A percentile compares a stretch with the other conserved stretches of the same genome.
These are phyloP conservation scores for Trichoderma semiorbis DNA, from an alignment of 2,329 filamentous ascomycete genomes.

Conservation along the genomic window DNA sequence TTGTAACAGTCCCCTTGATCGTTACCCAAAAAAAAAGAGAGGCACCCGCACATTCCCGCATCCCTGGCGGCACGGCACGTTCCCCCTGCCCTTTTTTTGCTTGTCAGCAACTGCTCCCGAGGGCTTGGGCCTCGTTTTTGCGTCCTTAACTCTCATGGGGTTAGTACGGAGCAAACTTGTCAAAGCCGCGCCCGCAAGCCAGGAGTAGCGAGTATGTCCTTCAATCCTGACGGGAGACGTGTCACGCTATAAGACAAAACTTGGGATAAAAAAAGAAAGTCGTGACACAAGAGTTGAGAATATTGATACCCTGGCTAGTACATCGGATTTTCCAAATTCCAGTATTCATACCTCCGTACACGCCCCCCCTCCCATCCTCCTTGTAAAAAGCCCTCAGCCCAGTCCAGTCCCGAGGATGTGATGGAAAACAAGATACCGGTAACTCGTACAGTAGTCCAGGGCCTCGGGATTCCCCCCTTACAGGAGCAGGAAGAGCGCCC, in stretches of 20 bases:
- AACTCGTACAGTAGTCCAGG: background rate
- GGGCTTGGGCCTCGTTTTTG: background rate
- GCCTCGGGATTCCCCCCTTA: background rate
- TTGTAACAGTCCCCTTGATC: background rate
- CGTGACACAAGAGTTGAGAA: background rate
- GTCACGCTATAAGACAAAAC: background rate
- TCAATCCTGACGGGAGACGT: background rate
- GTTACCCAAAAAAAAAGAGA: background rate
- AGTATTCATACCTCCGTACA: background rate
- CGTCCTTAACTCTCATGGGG: background rate
- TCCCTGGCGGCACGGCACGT: conserved; percentile 11
- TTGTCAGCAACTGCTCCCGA: background rate
- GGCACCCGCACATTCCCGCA: background rate
- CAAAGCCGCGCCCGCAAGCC: background rate
- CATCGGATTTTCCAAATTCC: background rate
- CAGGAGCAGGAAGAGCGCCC: background rate
- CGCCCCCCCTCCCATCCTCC: background rate
- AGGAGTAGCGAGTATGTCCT: background rate
- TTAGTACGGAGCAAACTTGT: background rate
- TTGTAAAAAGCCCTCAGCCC: background rate
- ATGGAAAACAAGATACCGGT: background rate
- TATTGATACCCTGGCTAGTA: background rate
- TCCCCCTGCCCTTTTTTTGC: background rate
- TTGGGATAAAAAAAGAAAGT: background rate
- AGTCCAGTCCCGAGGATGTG: background rate